phyloP scores from a whole-genome alignment of 345 rosid genomes.

The Brassica carinata region DNA sequence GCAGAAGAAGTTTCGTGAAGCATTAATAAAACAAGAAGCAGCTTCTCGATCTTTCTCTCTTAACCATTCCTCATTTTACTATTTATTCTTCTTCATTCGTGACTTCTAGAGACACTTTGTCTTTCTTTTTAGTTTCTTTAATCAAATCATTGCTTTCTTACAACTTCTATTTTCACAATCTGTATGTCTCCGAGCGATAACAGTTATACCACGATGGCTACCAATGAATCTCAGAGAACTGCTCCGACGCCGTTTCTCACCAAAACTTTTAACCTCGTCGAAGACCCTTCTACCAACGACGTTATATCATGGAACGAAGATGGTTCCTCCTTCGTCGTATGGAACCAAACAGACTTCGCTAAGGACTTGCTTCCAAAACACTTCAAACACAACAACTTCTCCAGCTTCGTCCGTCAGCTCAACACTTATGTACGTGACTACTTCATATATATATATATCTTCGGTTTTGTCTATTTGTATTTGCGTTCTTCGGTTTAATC shows the following conservation, averaged over 20 bases:
- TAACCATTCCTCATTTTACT: too few species aligned
- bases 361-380: slow-evolving; percentile 79
- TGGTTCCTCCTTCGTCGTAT: slow-evolving; percentile 80
- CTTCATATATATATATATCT: too few species aligned
- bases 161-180: not conserved
- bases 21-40: not conserved
- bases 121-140: too few species aligned
- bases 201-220: slow-evolving; percentile 16
- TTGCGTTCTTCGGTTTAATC: not conserved
- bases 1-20: not conserved
- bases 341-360: slow-evolving; percentile 88
- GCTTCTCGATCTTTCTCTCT: not conserved
- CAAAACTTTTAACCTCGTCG: slow-evolving; percentile 80
- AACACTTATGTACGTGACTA: slow-evolving; percentile 71
- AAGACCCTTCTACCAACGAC: slow-evolving; percentile 65
- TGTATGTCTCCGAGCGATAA: slow-evolving; percentile 4
- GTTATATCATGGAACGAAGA: slow-evolving; percentile 91
- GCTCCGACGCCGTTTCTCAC: slow-evolving; percentile 84
- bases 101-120: too few species aligned
- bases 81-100: too few species aligned
- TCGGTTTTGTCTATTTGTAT: too few species aligned
- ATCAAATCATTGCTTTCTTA: not conserved
- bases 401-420: slow-evolving; percentile 96
- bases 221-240: slow-evolving; percentile 58
- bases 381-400: slow-evolving; percentile 90